These are phyloP conservation scores for Hamamelis virginiana DNA, from an alignment of 164 flowering plant genomes.

Conservation along the genomic window DNA sequence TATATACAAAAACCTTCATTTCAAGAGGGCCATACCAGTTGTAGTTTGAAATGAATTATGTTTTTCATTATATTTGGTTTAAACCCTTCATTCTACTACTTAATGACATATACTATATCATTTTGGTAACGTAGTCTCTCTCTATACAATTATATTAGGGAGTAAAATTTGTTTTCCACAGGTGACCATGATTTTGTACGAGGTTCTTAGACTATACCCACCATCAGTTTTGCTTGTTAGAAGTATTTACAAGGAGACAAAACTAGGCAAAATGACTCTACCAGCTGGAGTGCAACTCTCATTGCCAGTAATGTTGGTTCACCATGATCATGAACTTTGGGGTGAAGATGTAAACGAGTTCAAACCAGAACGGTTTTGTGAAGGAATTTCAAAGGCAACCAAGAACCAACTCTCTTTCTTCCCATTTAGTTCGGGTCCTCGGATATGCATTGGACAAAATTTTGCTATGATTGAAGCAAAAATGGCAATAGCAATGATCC, in stretches of 20 bases:
- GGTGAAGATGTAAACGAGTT: conserved; percentile 26
- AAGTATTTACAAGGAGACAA: not conserved
- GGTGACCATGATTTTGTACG: conserved; percentile 34
- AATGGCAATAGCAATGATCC: conserved; percentile 2
- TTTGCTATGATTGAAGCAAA: conserved; percentile 7
- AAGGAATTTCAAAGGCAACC: conserved; percentile 6
- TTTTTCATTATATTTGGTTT: too few relatives aligned
- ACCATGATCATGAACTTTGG: conserved; percentile 23
- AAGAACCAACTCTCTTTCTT: not conserved
- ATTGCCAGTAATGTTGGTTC: conserved; percentile 4
- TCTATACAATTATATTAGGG: not conserved
- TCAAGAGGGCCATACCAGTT: too few relatives aligned
- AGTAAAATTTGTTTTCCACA: conserved; percentile 8
- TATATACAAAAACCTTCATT: too few relatives aligned
- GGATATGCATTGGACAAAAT: conserved; percentile 13
- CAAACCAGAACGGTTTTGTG: conserved; percentile 25
- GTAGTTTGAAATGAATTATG: too few relatives aligned
- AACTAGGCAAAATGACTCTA: conserved; percentile 7
- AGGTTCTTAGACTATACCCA: conserved; percentile 33
- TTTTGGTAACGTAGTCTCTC: too few relatives aligned
- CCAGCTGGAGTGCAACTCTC: conserved; percentile 14
- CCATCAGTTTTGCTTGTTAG: conserved; percentile 6
- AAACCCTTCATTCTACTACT: too few relatives aligned
- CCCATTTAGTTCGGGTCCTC: conserved; percentile 12
- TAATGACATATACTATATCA: too few relatives aligned